Evolutionary conservation across 805 yeast species (phyloP), one percentile per base, ranked within the genome.

Genomic region (Wickerhamiella alocasiicola): DNA sequence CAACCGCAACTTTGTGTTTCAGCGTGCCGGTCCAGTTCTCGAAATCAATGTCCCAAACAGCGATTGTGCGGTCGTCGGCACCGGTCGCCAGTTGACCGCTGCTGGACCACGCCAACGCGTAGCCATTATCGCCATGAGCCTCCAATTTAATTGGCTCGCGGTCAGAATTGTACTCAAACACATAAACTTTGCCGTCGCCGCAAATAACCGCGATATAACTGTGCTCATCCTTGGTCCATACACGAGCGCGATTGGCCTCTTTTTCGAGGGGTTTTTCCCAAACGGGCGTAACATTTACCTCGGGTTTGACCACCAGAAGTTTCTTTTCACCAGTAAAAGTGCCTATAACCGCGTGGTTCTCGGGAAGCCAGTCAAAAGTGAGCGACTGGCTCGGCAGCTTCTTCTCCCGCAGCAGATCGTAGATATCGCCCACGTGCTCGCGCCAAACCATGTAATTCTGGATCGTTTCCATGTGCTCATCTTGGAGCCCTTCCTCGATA

Each of bases 401-500:
- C 36, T 70, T 71, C 3, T 91, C 78, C 46, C 80, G 76, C 34
- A 83, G 64, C 46, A 78, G 70, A 49, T 78, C 81, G 58, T 83
- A 83, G 45, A 83, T 63, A 48, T 81, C 64, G 3, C 93, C 94
- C 11, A 81, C 78, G 2, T 88, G 72, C 53, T 82, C 81, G 56
- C 82, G 83, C 95, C 95, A 83, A 44, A 77, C 63, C 49, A 68
- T 68, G 29, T 54, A 49, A 26, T 54, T 54, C 42, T 50, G 53
- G n/a, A 37, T 23, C 18, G 33, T 9, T 25, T 37, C 41, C 41
- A 30, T 34, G 6, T 34, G 26, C 18, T 19, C 36, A 13, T 25
- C 36, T 5, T 25, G 36, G 5, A 32, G 19, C 5, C 26, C 36
- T 26, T 32, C 26, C 36, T 17, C 19, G 2, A 32, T n/a, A 21